Conservation (phyloP, 805 yeast genomes). For the Zygotorulaspora danielsina region DNA sequence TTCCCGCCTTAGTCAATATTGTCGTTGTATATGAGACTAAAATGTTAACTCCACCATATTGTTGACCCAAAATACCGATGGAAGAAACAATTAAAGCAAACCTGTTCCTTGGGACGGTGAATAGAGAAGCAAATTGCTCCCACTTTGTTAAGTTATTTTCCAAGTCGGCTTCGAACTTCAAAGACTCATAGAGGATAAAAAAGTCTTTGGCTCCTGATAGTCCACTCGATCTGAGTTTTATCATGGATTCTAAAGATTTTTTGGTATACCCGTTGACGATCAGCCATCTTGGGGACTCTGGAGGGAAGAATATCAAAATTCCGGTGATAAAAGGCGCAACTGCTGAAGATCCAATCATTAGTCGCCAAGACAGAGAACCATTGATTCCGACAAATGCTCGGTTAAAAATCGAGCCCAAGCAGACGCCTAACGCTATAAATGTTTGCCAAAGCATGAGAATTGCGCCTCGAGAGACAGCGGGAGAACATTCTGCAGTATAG, state of each 20-base stretch:
- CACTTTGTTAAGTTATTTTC: slow-evolving; percentile 47
- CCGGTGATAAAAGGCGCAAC: slow-evolving; percentile 47
- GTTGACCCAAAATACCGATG: slow-evolving; percentile 63
- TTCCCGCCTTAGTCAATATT: slow-evolving; percentile 48
- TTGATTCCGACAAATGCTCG: slow-evolving; percentile 59
- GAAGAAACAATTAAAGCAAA: slow-evolving; percentile 60
- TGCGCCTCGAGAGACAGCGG: slow-evolving; percentile 61
- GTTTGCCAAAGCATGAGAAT: slow-evolving; percentile 68
- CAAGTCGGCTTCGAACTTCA: slow-evolving; percentile 36
- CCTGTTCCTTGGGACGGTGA: slow-evolving; percentile 45
- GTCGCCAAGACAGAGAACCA: slow-evolving; percentile 61
- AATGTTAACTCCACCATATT: slow-evolving; percentile 67
- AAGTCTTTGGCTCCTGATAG: slow-evolving; percentile 52
- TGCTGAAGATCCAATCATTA: slow-evolving; percentile 71
- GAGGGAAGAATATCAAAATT: slow-evolving; percentile 41
- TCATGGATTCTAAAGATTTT: slow-evolving; percentile 47
- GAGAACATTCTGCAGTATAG: slow-evolving; percentile 73
- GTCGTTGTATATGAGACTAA: slow-evolving; percentile 61
- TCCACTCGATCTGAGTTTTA: slow-evolving; percentile 43
- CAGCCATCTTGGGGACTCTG: slow-evolving; percentile 73
- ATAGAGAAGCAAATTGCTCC: slow-evolving; percentile 49
- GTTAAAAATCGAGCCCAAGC: slow-evolving; percentile 70
- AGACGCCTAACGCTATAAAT: slow-evolving; percentile 66
- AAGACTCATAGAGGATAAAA: slow-evolving; percentile 30
- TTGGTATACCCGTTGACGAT: slow-evolving; percentile 47